Conservation (phyloP, 164 flowering plant genomes). For the Magnolia changhungtana region DNA sequence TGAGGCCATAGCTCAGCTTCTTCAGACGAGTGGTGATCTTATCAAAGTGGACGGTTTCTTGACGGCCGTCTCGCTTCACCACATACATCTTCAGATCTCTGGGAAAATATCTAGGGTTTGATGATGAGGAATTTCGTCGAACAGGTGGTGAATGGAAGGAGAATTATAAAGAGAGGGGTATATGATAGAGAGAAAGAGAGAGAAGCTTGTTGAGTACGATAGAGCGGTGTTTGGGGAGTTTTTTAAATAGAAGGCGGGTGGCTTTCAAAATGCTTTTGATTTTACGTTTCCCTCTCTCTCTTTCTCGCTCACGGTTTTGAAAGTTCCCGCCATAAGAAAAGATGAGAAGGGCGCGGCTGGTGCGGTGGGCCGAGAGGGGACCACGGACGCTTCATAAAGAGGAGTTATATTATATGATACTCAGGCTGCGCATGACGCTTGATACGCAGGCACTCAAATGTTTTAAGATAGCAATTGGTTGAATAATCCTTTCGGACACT, state of each 20-base stretch:
- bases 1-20: constrained; percentile 95
- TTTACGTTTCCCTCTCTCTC: neutral
- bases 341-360: neutral
- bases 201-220: neutral
- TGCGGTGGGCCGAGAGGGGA: neutral
- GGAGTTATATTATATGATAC: too few relatives aligned
- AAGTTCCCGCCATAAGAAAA: neutral
- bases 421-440: too few relatives aligned
- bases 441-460: too few relatives aligned
- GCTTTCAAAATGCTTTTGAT: neutral
- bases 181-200: too few relatives aligned
- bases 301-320: neutral
- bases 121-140: constrained; percentile 35
- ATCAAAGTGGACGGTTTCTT: constrained; percentile 93
- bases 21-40: constrained; percentile 97
- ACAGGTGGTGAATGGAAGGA: constrained; percentile 24
- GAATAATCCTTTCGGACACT: too few relatives aligned
- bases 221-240: neutral
- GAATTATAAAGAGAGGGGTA: neutral
- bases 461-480: too few relatives aligned
- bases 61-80: constrained; percentile 92
- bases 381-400: neutral
- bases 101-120: neutral
- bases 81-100: constrained; percentile 61
- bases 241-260: neutral